Base-by-base conservation (phyloP, 1,139 yeast species). In the Magnusiomyces fungicola region DNA sequence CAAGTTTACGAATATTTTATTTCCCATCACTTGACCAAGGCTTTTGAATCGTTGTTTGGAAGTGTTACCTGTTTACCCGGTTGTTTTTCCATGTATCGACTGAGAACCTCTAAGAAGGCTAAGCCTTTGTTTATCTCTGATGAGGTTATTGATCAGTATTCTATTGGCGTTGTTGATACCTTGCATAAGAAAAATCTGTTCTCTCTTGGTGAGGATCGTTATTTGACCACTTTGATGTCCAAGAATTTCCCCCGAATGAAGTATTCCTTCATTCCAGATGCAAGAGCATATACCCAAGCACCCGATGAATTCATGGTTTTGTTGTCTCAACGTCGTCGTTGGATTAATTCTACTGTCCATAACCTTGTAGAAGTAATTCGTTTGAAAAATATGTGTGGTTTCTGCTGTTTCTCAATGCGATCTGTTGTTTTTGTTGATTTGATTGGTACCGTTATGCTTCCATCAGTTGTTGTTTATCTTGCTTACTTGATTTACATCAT, bases 1-100 rank as follows among this genome's bases (percentile, higher is more conserved):
- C 74, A 70, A 54, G 74, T 70, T 9, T 70, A 69, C 55, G 74
- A 70, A 54, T 70, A 70, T 61, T 70, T 67, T 54, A 70, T 70
- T 57, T 69, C 73, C 22, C 74, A 70, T 55, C 68, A 70, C 50
- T 55, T 70, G 49, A 66, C 71, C 34, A 70, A 70, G 56, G 72
- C 74, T 0, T 70, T 70, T 50, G 74, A 70, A 54, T 61, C 67
- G 43, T 56, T 70, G 53, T 70, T 70, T 54, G 74, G 74, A 9
- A 58, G 66, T 21, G 74, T 70, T 14, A 70, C 74, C 3, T 70
- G 74, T 61, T 58, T 70, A 38, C 74, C 74, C 3, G 74, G 74
- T 33, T 70, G 74, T 58, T 70, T 70, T 62, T 53, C 69, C 7
- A 62, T 70, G 60, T 70, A 68, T 53, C 60, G 74, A 18, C 51